Base-by-base conservation (phyloP, 805 yeast genomes). In the Lipomyces anomalus region DNA sequence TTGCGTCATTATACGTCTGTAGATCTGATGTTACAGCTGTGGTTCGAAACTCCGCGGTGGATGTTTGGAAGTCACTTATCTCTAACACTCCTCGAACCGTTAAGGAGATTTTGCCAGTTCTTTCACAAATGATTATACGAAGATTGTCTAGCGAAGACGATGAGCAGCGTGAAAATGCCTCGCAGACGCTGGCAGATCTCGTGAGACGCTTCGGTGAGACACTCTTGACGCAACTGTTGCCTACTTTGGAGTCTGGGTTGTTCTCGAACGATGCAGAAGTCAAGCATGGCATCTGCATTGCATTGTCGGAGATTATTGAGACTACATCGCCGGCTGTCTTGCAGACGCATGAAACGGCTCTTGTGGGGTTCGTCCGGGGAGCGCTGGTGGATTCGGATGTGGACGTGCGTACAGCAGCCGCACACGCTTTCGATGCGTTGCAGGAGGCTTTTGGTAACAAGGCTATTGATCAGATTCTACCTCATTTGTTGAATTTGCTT, bases 271-370 rank as follows among this genome's bases (percentile, higher is more conserved):
- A 84, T 58, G 69, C 84, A n/a, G 92, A 82, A 61, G 82, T 95
- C 30, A 85, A 84, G 62, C 95, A 89, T 69, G 99, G 99, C 71
- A 86, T 92, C 42, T 92, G 98, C 71, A 79, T 90, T 63, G 98
- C 98, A 6, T 71, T 88, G 40, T 76, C 80, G 36, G 97, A 89
- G 63, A 78, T 92, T 51, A 79, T 89, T 52, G 80, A 78, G 53
- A 84, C 95, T 0, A 76, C 94, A 3, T 56, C 62, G 2, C 63
- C 68, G 3, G 84, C 78, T 13, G 75, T 78, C 5, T 71, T 90
- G 48, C 68, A 61, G 22, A 78, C 76, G 52, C 82, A 78, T 67
- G 86, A 86, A 67, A 76, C 71, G 3, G 69, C 72, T 1, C 79
- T 92, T 59, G 82, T 90, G 53, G 71, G 70, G 22, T 84, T 90